Conservation (phyloP, 768 basidiomycete genomes). For the Kondoa malvinella region DNA sequence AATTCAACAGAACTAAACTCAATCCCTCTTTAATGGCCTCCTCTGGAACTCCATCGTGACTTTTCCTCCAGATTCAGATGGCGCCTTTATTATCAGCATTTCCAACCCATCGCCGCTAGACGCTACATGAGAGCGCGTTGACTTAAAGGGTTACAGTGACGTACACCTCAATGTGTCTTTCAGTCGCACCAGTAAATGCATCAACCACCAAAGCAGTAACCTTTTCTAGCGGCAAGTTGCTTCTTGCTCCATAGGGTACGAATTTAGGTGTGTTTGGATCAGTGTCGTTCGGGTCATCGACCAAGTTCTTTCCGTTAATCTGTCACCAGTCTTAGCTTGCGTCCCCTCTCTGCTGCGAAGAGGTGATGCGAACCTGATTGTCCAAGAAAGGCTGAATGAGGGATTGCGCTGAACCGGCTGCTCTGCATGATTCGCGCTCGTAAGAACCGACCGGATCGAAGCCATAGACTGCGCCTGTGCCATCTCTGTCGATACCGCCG, state of each 20-base stretch:
- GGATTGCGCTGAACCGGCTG: slow-evolving; percentile 84
- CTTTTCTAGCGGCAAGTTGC: slow-evolving; percentile 58
- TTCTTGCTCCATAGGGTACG: slow-evolving; percentile 35
- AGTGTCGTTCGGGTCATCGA: slow-evolving; percentile 48
- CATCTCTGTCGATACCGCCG: slow-evolving; percentile 27
- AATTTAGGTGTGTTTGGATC: slow-evolving; percentile 32
- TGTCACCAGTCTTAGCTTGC: slow-evolving; percentile 31
- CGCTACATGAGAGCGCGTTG: not conserved
- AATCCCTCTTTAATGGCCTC: slow-evolving; percentile 6
- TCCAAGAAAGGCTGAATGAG: slow-evolving; percentile 95
- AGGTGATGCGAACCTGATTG: slow-evolving; percentile 31
- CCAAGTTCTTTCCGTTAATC: slow-evolving; percentile 98
- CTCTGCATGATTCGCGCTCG: slow-evolving; percentile 89
- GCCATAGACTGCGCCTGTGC: slow-evolving; percentile 95
- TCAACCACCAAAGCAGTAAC: slow-evolving; percentile 81
- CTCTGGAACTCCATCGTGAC: not conserved
- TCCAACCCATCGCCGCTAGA: slow-evolving; percentile 4
- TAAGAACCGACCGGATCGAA: slow-evolving; percentile 98
- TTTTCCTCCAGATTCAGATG: not conserved
- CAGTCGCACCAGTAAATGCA: slow-evolving; percentile 91
- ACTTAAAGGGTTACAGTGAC: slow-evolving; percentile 18
- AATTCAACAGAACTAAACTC: too few relatives aligned
- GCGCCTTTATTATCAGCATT: slow-evolving; percentile 6
- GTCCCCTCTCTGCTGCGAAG: slow-evolving; percentile 34
- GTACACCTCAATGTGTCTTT: slow-evolving; percentile 88